These are phyloP conservation scores for Dryas alaskensis DNA, from an alignment of 306 rosid species.

Conservation along the genomic window DNA sequence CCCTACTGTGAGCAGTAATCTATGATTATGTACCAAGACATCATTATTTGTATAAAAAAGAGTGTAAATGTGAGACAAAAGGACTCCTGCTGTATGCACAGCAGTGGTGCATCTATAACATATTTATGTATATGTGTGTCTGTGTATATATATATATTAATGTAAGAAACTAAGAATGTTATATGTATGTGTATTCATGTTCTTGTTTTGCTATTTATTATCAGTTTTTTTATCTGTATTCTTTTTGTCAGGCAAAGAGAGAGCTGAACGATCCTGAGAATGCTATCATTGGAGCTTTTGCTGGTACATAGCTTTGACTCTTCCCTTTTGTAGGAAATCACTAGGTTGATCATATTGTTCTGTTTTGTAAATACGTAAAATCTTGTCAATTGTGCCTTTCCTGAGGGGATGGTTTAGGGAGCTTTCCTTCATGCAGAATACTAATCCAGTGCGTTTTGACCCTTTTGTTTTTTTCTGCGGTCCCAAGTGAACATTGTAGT, in stretches of 20 bases:
- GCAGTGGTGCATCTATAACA: too few species aligned
- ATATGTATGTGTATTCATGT: neutral
- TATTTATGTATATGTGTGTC: too few species aligned
- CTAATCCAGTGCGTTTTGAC: neutral
- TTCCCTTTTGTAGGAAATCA: neutral
- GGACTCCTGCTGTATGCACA: too few species aligned
- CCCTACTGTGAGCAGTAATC: too few species aligned
- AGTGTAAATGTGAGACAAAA: too few species aligned
- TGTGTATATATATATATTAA: too few species aligned
- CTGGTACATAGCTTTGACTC: constrained; percentile 49
- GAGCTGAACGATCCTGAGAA: constrained; percentile 85
- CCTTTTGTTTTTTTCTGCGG: neutral
- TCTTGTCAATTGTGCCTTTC: neutral
- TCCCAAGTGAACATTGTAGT: too few species aligned
- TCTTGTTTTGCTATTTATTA: constrained; percentile 24
- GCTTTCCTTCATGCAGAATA: neutral
- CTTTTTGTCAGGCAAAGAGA: constrained; percentile 63
- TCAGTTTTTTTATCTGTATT: constrained; percentile 25
- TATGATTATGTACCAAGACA: too few species aligned
- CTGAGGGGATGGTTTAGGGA: neutral
- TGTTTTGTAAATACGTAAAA: neutral
- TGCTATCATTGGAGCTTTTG: constrained; percentile 93
- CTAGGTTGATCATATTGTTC: neutral
- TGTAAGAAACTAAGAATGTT: neutral
- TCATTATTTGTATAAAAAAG: too few species aligned